Evolutionary conservation across 768 basidiomycete species (phyloP).

Genomic region (Boletus insuetus): DNA sequence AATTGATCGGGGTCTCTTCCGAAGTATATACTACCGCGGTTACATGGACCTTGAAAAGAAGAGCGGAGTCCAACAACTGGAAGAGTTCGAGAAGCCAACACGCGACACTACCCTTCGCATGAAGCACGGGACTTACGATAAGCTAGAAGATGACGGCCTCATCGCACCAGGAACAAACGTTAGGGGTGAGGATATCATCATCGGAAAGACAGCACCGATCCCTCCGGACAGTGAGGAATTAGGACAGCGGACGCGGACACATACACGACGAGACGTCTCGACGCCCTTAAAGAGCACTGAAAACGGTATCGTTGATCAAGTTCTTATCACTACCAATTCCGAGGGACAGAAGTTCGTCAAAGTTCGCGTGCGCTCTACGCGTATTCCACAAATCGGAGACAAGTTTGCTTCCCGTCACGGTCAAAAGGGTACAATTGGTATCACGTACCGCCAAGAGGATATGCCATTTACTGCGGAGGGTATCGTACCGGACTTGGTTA

Average conservation of each 20-base stretch:
- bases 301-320: constrained; percentile 96
- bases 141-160: constrained; percentile 93
- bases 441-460: constrained; percentile 99
- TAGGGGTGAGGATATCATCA: constrained; percentile 96
- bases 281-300: constrained; percentile 98
- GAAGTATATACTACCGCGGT: constrained; percentile 97
- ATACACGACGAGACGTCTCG: constrained; percentile 93
- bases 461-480: constrained; percentile 99
- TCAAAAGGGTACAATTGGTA: constrained; percentile 99
- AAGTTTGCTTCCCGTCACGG: constrained; percentile 99
- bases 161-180: constrained; percentile 96
- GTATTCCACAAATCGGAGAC: constrained; percentile 97
- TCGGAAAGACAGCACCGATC: constrained; percentile 97
- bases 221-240: constrained; percentile 96
- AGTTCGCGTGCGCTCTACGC: constrained; percentile 91
- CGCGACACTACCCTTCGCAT: constrained; percentile 90
- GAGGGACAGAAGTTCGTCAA: constrained; percentile 99
- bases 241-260: constrained; percentile 90
- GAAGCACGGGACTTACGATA: constrained; percentile 99
- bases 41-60: constrained; percentile 99
- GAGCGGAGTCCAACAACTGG: constrained; percentile 85
- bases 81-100: constrained; percentile 96
- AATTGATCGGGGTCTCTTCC: constrained; percentile 96
- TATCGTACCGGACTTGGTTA: constrained; percentile 94
- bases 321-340: constrained; percentile 91